These are phyloP conservation scores for Cyclotella choctawhatcheeana DNA, from an alignment of 108 stramenopile genomes.

Conservation along the genomic window DNA sequence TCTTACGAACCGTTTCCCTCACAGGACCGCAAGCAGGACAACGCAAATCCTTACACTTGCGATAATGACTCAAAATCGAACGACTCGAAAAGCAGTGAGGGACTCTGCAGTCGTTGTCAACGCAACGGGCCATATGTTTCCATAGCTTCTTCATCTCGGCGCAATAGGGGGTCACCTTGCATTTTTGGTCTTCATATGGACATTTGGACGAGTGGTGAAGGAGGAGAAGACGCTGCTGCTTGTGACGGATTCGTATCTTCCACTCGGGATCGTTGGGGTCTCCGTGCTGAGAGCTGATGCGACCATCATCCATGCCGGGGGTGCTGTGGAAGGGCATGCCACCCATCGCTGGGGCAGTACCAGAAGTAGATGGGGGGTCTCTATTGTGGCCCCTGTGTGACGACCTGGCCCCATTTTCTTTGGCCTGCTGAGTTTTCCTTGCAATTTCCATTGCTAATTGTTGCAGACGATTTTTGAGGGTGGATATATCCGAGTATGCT, in stretches of 20 bases:
- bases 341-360: background rate
- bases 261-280: slow-evolving; percentile 84
- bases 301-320: slow-evolving; percentile 10
- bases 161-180: slow-evolving; percentile 95
- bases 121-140: slow-evolving; percentile 98
- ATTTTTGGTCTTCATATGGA: slow-evolving; percentile 84
- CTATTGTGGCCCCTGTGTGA: slow-evolving; percentile 10
- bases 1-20: slow-evolving; percentile 91
- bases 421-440: slow-evolving; percentile 61
- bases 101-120: slow-evolving; percentile 94
- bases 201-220: slow-evolving; percentile 98
- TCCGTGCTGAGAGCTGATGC: slow-evolving; percentile 39
- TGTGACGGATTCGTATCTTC: slow-evolving; percentile 92
- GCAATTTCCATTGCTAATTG: slow-evolving; percentile 90
- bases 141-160: slow-evolving; percentile 97
- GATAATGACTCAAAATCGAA: slow-evolving; percentile 97
- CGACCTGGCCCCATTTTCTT: slow-evolving; percentile 32
- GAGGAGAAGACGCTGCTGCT: slow-evolving; percentile 96
- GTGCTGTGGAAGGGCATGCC: slow-evolving; percentile 27
- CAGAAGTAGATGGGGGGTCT: slow-evolving; percentile 13
- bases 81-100: slow-evolving; percentile 97
- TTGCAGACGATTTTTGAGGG: slow-evolving; percentile 91
- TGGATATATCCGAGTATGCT: slow-evolving; percentile 85
- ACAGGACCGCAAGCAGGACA: slow-evolving; percentile 98
- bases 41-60: slow-evolving; percentile 91